These are phyloP conservation scores for Fusarium sp. DNA, from an alignment of 2,329 filamentous ascomycete genomes.

Conservation along the genomic window DNA sequence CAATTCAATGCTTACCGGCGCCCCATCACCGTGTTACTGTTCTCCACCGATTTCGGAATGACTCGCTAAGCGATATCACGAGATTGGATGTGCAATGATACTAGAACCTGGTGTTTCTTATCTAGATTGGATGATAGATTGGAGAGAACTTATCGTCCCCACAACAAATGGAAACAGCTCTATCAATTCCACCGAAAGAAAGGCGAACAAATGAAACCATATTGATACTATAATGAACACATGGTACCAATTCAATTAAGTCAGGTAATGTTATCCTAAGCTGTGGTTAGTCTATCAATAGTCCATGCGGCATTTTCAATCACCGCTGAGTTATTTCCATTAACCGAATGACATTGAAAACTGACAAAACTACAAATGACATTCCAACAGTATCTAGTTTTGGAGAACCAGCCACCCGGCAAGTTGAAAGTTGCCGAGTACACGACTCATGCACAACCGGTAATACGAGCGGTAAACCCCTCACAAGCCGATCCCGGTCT, in stretches of 20 bases:
- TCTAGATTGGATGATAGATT: background rate
- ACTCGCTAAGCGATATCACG: background rate
- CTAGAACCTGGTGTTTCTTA: background rate
- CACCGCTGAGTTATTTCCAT: background rate
- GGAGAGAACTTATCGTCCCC: background rate
- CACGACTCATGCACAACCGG: constrained; percentile 31
- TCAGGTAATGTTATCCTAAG: background rate
- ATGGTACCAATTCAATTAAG: background rate
- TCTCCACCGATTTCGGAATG: background rate
- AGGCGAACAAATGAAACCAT: background rate
- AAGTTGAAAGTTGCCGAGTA: constrained; percentile 19
- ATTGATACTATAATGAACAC: background rate
- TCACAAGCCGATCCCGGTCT: constrained; percentile 25
- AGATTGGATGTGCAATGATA: background rate
- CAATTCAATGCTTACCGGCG: background rate
- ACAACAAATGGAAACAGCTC: background rate
- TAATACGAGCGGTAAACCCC: constrained; percentile 21
- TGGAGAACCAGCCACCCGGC: constrained; percentile 7
- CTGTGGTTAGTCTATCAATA: background rate
- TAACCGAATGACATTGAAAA: background rate
- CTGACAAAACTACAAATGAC: background rate
- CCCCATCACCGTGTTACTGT: too few relatives aligned
- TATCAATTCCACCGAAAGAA: background rate
- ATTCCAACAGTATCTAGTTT: background rate
- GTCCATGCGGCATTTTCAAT: background rate